Conservation (phyloP, 202 grass and related monocot genomes). For the Panicum virgatum region DNA sequence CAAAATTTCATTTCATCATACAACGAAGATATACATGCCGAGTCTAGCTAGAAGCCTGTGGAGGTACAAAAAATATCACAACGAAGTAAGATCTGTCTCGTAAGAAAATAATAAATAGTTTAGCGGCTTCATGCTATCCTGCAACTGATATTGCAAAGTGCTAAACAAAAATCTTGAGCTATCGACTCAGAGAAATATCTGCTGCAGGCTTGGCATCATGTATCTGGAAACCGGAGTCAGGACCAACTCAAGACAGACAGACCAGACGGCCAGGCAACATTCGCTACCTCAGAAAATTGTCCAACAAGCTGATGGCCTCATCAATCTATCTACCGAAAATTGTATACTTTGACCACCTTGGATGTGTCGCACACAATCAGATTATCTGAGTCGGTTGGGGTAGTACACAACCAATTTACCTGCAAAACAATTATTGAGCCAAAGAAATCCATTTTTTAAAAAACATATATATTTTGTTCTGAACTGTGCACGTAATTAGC, state of each 20-base stretch:
- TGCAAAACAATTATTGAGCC: constrained; percentile 38
- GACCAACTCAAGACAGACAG: neutral
- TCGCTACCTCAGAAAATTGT: neutral
- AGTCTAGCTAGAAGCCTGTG: neutral
- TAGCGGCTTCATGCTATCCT: neutral
- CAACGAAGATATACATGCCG: constrained; percentile 9
- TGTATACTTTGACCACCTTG: constrained; percentile 84
- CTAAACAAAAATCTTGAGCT: neutral
- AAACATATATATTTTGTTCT: neutral
- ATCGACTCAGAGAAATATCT: constrained; percentile 1
- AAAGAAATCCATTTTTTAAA: neutral
- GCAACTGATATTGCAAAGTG: neutral
- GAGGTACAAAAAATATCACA: neutral
- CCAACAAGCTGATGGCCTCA: neutral
- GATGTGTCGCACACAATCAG: constrained; percentile 90
- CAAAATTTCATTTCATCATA: constrained; percentile 2
- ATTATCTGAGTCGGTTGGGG: constrained; percentile 80
- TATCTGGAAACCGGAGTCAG: neutral
- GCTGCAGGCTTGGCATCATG: neutral
- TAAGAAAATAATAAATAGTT: neutral
- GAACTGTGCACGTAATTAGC: constrained; percentile 13
- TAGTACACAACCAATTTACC: constrained; percentile 93
- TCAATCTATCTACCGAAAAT: constrained; percentile 41
- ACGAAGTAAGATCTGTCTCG: neutral
- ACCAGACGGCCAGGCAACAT: neutral